Evolutionary conservation across 768 basidiomycete genomes (phyloP), one percentile per base, ranked within the genome.

Genomic region (Lactarius deliciosus): DNA sequence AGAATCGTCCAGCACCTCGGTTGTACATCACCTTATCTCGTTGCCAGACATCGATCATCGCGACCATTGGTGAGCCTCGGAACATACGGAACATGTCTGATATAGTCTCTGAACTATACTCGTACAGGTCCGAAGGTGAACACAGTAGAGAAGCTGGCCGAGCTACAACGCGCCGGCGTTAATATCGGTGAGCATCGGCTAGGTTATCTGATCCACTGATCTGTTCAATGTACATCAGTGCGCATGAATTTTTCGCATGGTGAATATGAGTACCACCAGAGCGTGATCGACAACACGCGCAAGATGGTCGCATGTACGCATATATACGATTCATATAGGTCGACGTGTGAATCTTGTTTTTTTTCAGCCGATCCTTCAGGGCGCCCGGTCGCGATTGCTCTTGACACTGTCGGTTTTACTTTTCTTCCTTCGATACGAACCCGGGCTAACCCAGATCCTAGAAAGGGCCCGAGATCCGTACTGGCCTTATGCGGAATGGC

Each of bases 231-330:
- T 63, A 54, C 36, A 72, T 18, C 63, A 98, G 97, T 99, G 70
- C 96, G 97, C 79, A 98, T 99, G 97, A 99, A 99, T 85, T 99
- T 98, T 78, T 98, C 96, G 63, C 97, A 99, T 86, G 97, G 97
- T 57, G 90, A 90, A 64, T 96, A 99, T 79, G 94, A 95, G 74
- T 98, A 96, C 77, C 97, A 98, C 81, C 95, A 99, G 81, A 95
- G 92, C 70, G 97, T 98, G 72, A 94, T 99, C 76, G 96, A 98
- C 81, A 98, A 98, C 83, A 91, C 94, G 60, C 85, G 96, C 74
- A 89, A 88, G 76, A 89, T 91, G 82, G 84, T 93, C 62, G 85
- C 86, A 53, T 79, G 94, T 94, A 71, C 72, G 86, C 76, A 2
- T 57, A n/a, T 59, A 16, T 38, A 9, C 32, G 59, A 13, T 61